phyloP scores from a whole-genome alignment of 495 filamentous ascomycete genomes.

The Aspergillus panamensis region DNA sequence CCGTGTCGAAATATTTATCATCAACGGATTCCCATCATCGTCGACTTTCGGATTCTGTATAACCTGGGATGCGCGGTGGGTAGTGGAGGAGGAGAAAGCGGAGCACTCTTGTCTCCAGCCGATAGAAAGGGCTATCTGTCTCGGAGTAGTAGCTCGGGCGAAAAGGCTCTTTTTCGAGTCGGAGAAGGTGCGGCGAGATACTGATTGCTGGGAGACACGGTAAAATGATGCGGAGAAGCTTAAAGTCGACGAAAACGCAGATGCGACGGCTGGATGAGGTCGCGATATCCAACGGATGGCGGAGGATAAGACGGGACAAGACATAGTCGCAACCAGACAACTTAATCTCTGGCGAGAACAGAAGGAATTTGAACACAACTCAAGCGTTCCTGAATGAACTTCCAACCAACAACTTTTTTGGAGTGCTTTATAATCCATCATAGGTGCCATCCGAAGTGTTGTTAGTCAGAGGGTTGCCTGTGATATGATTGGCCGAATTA shows the following conservation, averaged over 20 bases:
- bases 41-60: constrained; percentile 45
- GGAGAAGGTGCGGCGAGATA: not conserved
- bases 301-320: constrained; percentile 27
- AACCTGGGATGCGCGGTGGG: constrained; percentile 31
- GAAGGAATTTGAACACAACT: constrained; percentile 1
- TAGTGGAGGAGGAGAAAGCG: constrained; percentile 36
- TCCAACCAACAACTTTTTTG: constrained; percentile 7
- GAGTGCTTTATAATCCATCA: constrained; percentile 23
- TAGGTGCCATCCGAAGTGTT: constrained; percentile 4
- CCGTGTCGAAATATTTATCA: constrained; percentile 72
- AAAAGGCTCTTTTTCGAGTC: not conserved
- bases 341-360: not conserved
- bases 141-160: not conserved
- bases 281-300: constrained; percentile 26
- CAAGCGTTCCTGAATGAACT: not conserved
- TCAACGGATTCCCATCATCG: constrained; percentile 79
- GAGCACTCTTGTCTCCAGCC: constrained; percentile 13
- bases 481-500: constrained; percentile 34
- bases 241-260: constrained; percentile 26
- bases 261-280: constrained; percentile 6
- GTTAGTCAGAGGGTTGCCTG: constrained; percentile 34
- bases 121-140: not conserved
- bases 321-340: constrained; percentile 23
- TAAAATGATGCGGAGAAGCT: constrained; percentile 39
- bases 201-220: constrained; percentile 7